Base-by-base conservation (phyloP, 768 basidiomycete genomes). In the Suillus subaureus region DNA sequence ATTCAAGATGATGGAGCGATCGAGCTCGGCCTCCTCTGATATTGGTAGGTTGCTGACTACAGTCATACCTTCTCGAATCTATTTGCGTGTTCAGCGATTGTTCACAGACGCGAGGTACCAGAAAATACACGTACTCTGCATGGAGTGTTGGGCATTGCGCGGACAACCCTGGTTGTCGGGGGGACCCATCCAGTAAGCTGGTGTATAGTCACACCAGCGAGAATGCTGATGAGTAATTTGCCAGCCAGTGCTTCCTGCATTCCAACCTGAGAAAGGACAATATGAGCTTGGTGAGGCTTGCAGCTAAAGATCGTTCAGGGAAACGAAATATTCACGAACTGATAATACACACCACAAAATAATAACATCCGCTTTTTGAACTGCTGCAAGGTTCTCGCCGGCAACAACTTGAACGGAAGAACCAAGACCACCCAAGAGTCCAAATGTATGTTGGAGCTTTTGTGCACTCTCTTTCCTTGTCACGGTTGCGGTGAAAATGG, bases 61-160 rank as follows among this genome's bases (percentile, higher is more conserved):
- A 1, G 96, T 98, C 97, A 99, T 99, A 65, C 97, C 97, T 80
- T 99, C 97, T 26, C 97, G 91, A 74, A 99, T 99, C 97, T 99
- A 47, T 18, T 28, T 1, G 12, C 40, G 15, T 33, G 2, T 12
- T 66, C 21, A 60, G 67, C 21, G 28, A 28, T 45, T 65, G 31
- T 35, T 43, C 12, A 43, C 37, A 18, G n/a, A 16, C 52, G 43
- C n/a, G 3, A 11, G 61, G 2, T 4, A 35, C 8, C 12, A n/a
- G 43, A 43, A n/a, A 39, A 39, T 35, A 23, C 52, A 70, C 86
- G 65, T 67, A 96, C 97, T 77, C 93, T 93, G 81, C 93, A 94
- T 23, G 97, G 96, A 2, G 97, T 99, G 74, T 99, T 99, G 69
- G 97, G 96, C 97, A 99, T 99, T 13, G 95, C 93, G 64, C 97